Evolutionary conservation across 1,284 basidiomycete genomes (phyloP).

Genomic region (Irpex lacteus): DNA sequence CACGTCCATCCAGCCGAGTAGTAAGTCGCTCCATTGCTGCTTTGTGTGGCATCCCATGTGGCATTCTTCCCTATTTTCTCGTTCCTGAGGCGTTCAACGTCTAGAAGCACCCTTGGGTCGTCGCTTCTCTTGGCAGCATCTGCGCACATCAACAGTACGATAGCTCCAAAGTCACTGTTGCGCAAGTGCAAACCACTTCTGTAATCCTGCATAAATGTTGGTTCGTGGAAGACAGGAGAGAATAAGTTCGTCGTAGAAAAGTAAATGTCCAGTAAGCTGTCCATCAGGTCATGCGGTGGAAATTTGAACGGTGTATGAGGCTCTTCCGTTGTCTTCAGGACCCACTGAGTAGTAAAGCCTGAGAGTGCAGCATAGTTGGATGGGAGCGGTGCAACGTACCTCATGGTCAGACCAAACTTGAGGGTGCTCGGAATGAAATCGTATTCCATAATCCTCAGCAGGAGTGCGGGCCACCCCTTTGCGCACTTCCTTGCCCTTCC

Average conservation of each 20-base stretch:
- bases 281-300: slow-evolving; percentile 28
- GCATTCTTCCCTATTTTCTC: not conserved
- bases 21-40: slow-evolving; percentile 14
- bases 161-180: slow-evolving; percentile 64
- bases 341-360: slow-evolving; percentile 18
- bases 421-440: no score
- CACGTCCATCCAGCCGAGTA: slow-evolving; percentile 77
- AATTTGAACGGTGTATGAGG: slow-evolving; percentile 53
- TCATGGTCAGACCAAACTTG: not conserved
- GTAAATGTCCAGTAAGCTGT: slow-evolving; percentile 62
- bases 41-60: not conserved
- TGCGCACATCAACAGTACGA: slow-evolving; percentile 75
- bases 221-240: slow-evolving; percentile 75
- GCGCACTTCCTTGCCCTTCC: not conserved
- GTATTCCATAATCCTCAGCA: no score
- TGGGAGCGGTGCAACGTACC: not conserved
- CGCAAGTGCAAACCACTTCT: slow-evolving; percentile 51
- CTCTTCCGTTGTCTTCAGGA: not conserved
- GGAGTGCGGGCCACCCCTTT: not conserved
- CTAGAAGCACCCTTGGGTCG: slow-evolving; percentile 61
- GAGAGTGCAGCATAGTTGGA: not conserved
- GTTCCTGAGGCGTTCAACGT: slow-evolving; percentile 31
- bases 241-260: slow-evolving; percentile 63
- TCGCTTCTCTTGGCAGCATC: slow-evolving; percentile 67
- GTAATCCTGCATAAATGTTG: slow-evolving; percentile 64